Percentiles rank a stretch among this genome's conserved stretches.
These are phyloP conservation scores for Aspergillus eucalypticola DNA, from an alignment of 2,329 filamentous ascomycete genomes.

Conservation along the genomic window DNA sequence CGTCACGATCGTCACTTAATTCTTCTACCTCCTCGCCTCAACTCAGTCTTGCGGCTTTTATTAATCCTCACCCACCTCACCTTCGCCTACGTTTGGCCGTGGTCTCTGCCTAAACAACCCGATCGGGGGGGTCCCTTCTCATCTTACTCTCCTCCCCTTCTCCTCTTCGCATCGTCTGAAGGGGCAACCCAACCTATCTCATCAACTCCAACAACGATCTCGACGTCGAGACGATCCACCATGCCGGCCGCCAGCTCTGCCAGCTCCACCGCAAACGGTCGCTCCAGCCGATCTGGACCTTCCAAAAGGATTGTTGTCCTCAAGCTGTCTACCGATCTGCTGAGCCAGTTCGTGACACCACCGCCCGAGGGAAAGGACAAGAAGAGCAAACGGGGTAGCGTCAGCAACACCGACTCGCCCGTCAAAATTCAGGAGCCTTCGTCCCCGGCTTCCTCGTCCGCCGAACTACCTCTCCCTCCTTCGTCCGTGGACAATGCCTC, in stretches of 20 bases:
- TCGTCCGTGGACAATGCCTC: slow-evolving; percentile 46
- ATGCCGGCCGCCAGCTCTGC: slow-evolving; percentile 30
- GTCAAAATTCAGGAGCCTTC: slow-evolving; percentile 33
- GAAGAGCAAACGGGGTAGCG: slow-evolving; percentile 20
- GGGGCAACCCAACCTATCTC: background rate
- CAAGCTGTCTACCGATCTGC: slow-evolving; percentile 39
- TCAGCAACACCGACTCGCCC: slow-evolving; percentile 20
- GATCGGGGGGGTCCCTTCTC: background rate
- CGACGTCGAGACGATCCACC: slow-evolving; percentile 6
- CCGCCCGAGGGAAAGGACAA: slow-evolving; percentile 24
- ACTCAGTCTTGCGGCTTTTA: background rate
- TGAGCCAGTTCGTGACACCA: slow-evolving; percentile 38
- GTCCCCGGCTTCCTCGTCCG: slow-evolving; percentile 40
- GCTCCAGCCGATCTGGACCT: slow-evolving; percentile 33
- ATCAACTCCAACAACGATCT: background rate
- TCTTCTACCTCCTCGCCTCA: background rate
- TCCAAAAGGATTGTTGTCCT: slow-evolving; percentile 40
- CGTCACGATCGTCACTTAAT: slow-evolving; percentile 24
- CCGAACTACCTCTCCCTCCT: slow-evolving; percentile 35
- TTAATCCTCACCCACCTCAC: slow-evolving; percentile 1
- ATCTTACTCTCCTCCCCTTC: background rate
- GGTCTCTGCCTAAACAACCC: background rate
- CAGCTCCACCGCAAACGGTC: slow-evolving; percentile 37
- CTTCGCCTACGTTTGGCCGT: slow-evolving; percentile 12
- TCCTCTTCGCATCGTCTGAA: background rate